Conservation (phyloP, 805 yeast genomes). For the Nakazawaea siamensis region DNA sequence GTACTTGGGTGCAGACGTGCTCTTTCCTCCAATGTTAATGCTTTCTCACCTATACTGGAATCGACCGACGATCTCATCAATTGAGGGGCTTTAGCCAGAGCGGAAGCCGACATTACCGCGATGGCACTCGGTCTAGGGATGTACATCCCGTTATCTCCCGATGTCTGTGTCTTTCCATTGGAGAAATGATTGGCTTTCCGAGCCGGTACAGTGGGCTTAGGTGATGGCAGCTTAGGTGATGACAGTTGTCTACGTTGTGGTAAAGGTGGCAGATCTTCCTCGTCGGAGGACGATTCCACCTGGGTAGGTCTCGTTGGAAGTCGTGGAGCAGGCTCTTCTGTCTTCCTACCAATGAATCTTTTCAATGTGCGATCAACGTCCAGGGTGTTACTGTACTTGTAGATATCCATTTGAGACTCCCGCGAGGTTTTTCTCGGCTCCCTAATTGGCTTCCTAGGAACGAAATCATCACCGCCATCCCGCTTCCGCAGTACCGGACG, state of each 20-base stretch:
- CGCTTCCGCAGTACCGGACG: background rate
- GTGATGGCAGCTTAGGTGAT: background rate
- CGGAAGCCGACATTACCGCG: slow-evolving; percentile 14
- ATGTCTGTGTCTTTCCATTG: background rate
- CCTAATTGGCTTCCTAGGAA: background rate
- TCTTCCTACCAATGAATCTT: background rate
- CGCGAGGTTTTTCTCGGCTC: background rate
- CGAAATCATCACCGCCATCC: background rate
- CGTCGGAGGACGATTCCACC: background rate
- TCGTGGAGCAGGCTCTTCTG: slow-evolving; percentile 1
- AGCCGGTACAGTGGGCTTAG: background rate
- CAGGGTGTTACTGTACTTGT: background rate
- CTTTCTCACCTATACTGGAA: slow-evolving; percentile 12
- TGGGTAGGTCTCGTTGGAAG: background rate
- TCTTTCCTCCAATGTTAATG: slow-evolving; percentile 10
- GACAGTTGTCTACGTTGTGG: background rate
- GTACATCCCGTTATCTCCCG: slow-evolving; percentile 1
- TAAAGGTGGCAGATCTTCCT: background rate
- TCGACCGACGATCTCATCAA: slow-evolving; percentile 11
- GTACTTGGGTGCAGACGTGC: slow-evolving; percentile 6
- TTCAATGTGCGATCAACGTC: background rate
- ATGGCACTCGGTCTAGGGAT: slow-evolving; percentile 15
- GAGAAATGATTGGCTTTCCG: background rate
- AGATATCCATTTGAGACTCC: no score
- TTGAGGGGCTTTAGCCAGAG: slow-evolving; percentile 18